A percentile compares a stretch with the other conserved stretches of the same genome.
phyloP scores from a whole-genome alignment of 495 filamentous ascomycete species.

The Lepraria neglecta region DNA sequence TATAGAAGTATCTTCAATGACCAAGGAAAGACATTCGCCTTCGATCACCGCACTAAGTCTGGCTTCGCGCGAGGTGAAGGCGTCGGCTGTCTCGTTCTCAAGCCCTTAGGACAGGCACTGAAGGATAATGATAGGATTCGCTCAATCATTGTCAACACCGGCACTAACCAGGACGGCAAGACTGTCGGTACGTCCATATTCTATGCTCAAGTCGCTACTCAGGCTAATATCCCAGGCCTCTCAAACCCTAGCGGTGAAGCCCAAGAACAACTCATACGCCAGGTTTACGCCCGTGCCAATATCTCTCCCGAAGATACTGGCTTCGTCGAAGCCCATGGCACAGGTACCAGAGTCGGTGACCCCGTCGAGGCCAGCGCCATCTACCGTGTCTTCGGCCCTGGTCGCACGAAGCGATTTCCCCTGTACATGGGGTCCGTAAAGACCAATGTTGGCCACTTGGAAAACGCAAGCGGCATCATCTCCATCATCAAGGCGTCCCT shows the following conservation, averaged over 20 bases:
- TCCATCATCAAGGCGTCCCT: conserved; percentile 41
- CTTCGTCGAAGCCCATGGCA: conserved; percentile 39
- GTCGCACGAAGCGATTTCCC: conserved; percentile 7
- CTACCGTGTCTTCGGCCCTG: conserved; percentile 35
- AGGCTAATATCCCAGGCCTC: conserved; percentile 47
- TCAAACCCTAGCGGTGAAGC: conserved; percentile 37
- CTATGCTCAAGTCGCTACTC: conserved; percentile 37
- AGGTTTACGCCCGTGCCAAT: conserved; percentile 36
- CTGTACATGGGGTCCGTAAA: conserved; percentile 41
- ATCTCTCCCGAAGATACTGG: conserved; percentile 36
- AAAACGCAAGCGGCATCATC: conserved; percentile 41
- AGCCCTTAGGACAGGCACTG: no score
- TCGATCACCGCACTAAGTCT: conserved; percentile 36
- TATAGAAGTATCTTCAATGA: no score
- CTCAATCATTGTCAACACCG: no score
- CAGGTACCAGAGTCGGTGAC: conserved; percentile 35
- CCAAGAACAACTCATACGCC: conserved; percentile 40
- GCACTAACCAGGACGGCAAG: conserved; percentile 39
- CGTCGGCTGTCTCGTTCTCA: conserved; percentile 36
- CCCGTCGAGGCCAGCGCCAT: conserved; percentile 36
- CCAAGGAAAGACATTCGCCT: conserved; percentile 34
- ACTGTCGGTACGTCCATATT: conserved; percentile 36
- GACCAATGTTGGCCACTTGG: conserved; percentile 43
- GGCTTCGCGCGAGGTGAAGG: conserved; percentile 40
- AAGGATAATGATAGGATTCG: no score